These are phyloP conservation scores for Arthonia radiata DNA, from an alignment of 495 filamentous ascomycete genomes.

Conservation along the genomic window DNA sequence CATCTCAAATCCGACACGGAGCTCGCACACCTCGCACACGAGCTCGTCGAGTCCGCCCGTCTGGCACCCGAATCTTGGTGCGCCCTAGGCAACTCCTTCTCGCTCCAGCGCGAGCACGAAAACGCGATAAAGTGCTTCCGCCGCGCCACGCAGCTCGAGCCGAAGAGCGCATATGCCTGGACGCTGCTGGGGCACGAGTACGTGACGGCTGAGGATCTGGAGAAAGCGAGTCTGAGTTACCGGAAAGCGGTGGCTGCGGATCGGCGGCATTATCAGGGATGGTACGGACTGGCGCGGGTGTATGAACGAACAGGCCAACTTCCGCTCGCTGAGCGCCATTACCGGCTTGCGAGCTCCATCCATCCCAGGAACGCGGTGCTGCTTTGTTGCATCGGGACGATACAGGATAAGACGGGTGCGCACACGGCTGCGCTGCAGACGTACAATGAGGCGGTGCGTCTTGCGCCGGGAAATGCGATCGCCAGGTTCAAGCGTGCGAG, in stretches of 20 bases:
- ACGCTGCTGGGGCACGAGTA: slow-evolving; percentile 92
- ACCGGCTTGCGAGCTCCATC: slow-evolving; percentile 58
- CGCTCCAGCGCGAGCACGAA: slow-evolving; percentile 82
- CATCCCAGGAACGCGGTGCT: slow-evolving; percentile 82
- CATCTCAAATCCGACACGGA: slow-evolving; percentile 79
- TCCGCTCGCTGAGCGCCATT: slow-evolving; percentile 73
- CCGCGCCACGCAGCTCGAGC: slow-evolving; percentile 69
- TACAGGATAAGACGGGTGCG: slow-evolving; percentile 69
- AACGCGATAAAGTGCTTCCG: slow-evolving; percentile 90
- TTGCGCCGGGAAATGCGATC: slow-evolving; percentile 59
- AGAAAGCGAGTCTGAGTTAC: slow-evolving; percentile 73
- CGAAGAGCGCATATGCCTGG: slow-evolving; percentile 81
- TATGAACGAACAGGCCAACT: slow-evolving; percentile 89
- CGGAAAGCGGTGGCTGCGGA: slow-evolving; percentile 63
- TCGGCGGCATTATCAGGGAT: slow-evolving; percentile 81
- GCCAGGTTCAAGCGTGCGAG: slow-evolving; percentile 83
- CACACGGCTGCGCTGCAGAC: slow-evolving; percentile 48
- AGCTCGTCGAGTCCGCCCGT: slow-evolving; percentile 62
- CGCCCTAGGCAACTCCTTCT: slow-evolving; percentile 82
- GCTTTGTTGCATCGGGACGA: slow-evolving; percentile 70
- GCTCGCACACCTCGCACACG: slow-evolving; percentile 73
- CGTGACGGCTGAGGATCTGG: slow-evolving; percentile 88
- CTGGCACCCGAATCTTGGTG: slow-evolving; percentile 90
- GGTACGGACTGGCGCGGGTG: slow-evolving; percentile 81
- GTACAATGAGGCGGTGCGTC: slow-evolving; percentile 52